Base-by-base conservation (phyloP, 2,329 filamentous ascomycete species). In the Xylariaceae sp. region DNA sequence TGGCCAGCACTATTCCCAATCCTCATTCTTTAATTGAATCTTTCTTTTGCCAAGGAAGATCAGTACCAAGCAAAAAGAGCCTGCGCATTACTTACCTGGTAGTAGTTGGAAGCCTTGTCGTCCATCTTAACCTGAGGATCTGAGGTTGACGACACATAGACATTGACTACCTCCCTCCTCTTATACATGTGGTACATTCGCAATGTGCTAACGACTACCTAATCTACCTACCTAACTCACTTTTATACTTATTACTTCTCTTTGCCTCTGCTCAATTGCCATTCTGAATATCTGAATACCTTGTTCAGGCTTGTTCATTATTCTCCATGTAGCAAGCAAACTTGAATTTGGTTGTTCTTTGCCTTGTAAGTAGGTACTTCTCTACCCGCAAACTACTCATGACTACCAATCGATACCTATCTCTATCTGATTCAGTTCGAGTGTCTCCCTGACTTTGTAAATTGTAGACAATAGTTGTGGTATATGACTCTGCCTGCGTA, bases 11-110 rank as follows among this genome's bases (percentile, higher is more conserved):
- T 65, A 71, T 67, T 65, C 67, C 67, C 56, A 65, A 68, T 67
- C 57, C 63, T 59, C 62, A 59, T 43, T 53, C 58, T 69, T 71
- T 72, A 72, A 71, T 73, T 71, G 71, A 72, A 55, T 70, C 63
- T 50, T 64, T 48, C 41, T 31, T 60, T 23, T 55, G 55, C 58
- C 53, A 52, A 59, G 45, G 7, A 33, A 12, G 49, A 44, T 36
- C 24, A 26, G 16, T 31, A 36, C 31, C 50, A 34, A 53, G 39
- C 45, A 53, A 31, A 29, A 37, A 47, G 34, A 45, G 40, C 40
- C 40, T 37, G 49, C 34, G 24, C 49, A 44, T 53, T 43, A n/a
- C 28, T 31, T 12, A 31, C 12, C 12, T 31, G 28, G 28, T 12
- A 31, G 39, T 23, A 17, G 37, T 41, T 19, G 11, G 26, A 23